Evolutionary conservation across 1,139 yeast species (phyloP).

Genomic region (Sugiyamaella xylanicola): DNA sequence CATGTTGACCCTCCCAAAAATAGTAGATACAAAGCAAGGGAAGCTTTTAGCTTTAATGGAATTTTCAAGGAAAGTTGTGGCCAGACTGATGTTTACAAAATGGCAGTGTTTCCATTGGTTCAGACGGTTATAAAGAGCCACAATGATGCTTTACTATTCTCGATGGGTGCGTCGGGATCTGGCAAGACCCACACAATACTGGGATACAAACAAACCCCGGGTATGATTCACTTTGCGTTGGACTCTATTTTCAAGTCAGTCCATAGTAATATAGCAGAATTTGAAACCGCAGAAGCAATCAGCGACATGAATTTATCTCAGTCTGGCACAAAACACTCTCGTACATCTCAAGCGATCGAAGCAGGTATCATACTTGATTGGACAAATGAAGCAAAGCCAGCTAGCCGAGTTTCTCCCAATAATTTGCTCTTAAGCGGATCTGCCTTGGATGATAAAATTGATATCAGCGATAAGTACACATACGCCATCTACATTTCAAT

Average conservation of each 20-base stretch:
- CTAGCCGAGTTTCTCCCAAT: not conserved
- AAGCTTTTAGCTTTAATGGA: slow-evolving; percentile 42
- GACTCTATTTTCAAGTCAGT: slow-evolving; percentile 50
- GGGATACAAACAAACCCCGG: slow-evolving; percentile 39
- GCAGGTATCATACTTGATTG: slow-evolving; percentile 41
- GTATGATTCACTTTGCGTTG: slow-evolving; percentile 41
- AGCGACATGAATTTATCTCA: slow-evolving; percentile 32
- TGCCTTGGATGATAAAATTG: slow-evolving; percentile 6
- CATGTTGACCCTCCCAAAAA: slow-evolving; percentile 33
- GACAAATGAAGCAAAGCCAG: slow-evolving; percentile 28
- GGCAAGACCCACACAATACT: slow-evolving; percentile 47
- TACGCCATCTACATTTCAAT: slow-evolving; percentile 41
- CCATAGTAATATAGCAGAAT: slow-evolving; percentile 46
- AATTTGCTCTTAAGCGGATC: not conserved
- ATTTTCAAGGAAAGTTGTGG: slow-evolving; percentile 41
- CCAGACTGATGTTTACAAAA: slow-evolving; percentile 40
- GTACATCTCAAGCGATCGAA: slow-evolving; percentile 43
- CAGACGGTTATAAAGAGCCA: slow-evolving; percentile 40
- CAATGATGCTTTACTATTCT: slow-evolving; percentile 48
- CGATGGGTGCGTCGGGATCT: slow-evolving; percentile 55
- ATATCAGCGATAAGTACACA: slow-evolving; percentile 25
- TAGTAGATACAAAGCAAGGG: slow-evolving; percentile 35
- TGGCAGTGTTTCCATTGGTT: slow-evolving; percentile 39
- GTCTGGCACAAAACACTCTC: slow-evolving; percentile 17
- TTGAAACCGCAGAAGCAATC: slow-evolving; percentile 41